Conservation (phyloP, 2,329 filamentous ascomycete genomes). For the Leptographium procerum region DNA sequence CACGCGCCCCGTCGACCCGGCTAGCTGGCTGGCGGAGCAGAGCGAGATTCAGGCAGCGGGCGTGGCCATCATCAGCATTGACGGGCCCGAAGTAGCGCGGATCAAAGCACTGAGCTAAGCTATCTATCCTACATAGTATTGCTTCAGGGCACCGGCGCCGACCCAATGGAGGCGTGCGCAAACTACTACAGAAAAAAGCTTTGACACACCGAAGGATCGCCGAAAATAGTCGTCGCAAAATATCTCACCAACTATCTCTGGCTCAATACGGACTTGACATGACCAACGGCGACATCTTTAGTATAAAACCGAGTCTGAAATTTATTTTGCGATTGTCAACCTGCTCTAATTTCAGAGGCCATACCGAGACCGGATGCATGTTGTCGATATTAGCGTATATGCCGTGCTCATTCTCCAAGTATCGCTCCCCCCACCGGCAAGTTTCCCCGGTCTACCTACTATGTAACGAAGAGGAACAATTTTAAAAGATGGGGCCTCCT, state of each 20-base stretch:
- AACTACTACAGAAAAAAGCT: too few relatives aligned
- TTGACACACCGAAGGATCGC: too few relatives aligned
- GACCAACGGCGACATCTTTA: too few relatives aligned
- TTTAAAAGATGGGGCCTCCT: neutral
- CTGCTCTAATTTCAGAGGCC: too few relatives aligned
- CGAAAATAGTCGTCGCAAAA: too few relatives aligned
- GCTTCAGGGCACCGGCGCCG: too few relatives aligned
- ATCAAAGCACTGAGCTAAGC: constrained; percentile 19
- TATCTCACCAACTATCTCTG: too few relatives aligned
- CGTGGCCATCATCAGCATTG: constrained; percentile 48
- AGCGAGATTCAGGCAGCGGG: constrained; percentile 44
- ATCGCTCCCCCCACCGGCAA: neutral
- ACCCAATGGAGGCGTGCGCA: too few relatives aligned
- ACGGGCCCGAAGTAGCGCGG: constrained; percentile 43
- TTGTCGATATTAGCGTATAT: neutral
- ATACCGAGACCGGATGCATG: neutral
- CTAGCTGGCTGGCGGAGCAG: constrained; percentile 42
- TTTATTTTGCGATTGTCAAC: too few relatives aligned
- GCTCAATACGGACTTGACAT: too few relatives aligned
- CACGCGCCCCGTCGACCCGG: constrained; percentile 59
- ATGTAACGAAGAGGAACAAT: neutral
- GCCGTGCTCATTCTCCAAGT: neutral
- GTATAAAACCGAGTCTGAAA: too few relatives aligned
- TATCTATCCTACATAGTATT: too few relatives aligned
- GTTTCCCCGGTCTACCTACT: neutral